Percentiles rank a stretch among this genome's conserved stretches.
These are phyloP conservation scores for Pythium dissotocum DNA, from an alignment of 352 stramenopile species.

Conservation along the genomic window DNA sequence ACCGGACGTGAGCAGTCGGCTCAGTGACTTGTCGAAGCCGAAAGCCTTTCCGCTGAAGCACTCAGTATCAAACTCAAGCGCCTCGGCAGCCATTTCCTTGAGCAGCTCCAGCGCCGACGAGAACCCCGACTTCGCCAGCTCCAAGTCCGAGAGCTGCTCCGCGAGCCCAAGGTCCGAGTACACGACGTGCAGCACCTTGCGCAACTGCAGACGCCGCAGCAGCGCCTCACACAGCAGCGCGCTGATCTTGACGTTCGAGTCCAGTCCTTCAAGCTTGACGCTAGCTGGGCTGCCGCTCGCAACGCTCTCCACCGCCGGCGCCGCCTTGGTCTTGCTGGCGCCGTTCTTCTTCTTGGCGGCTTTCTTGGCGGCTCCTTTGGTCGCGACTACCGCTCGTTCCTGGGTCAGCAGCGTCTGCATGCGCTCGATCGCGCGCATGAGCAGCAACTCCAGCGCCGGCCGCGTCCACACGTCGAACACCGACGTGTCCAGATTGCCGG, in stretches of 20 bases:
- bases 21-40: conserved; percentile 78
- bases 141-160: conserved; percentile 43
- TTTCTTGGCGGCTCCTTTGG: conserved; percentile 47
- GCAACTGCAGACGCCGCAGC: conserved; percentile 57
- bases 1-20: conserved; percentile 64
- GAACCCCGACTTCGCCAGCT: conserved; percentile 43
- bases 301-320: conserved; percentile 6
- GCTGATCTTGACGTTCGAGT: conserved; percentile 53
- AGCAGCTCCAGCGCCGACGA: conserved; percentile 45
- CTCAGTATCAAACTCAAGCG: conserved; percentile 64
- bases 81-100: conserved; percentile 45
- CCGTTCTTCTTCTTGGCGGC: conserved; percentile 62
- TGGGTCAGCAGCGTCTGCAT: conserved; percentile 43
- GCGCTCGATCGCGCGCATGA: conserved; percentile 48
- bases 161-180: conserved; percentile 40
- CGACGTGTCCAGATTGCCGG: conserved; percentile 54
- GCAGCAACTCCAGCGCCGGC: conserved; percentile 41
- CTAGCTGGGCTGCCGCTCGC: neutral
- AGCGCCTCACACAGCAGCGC: conserved; percentile 61
- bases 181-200: conserved; percentile 31
- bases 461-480: conserved; percentile 41
- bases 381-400: conserved; percentile 34
- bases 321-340: conserved; percentile 27
- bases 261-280: conserved; percentile 45
- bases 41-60: conserved; percentile 69